These are phyloP conservation scores for Flaveria linearis DNA, from an alignment of 129 eudicot species.

Conservation along the genomic window DNA sequence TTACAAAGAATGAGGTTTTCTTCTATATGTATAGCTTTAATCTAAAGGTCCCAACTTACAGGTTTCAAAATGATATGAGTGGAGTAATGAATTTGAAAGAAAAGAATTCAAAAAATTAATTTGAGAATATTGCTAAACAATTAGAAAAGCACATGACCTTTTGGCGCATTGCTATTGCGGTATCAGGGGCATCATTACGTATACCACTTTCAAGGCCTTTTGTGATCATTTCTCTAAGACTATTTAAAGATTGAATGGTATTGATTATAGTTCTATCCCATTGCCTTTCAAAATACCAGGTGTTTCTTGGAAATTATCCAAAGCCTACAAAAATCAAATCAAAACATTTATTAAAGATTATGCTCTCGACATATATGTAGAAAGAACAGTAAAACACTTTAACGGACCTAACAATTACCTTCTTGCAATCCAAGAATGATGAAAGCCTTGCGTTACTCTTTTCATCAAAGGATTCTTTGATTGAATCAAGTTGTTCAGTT, in stretches of 20 bases:
- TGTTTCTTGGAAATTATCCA: slow-evolving; percentile 58
- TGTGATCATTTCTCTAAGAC: slow-evolving; percentile 58
- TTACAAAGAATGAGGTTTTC: slow-evolving; percentile 22
- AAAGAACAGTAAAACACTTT: slow-evolving; percentile 11
- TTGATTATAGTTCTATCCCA: slow-evolving; percentile 44
- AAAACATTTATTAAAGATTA: slow-evolving; percentile 22
- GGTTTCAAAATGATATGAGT: neutral
- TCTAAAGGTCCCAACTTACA: neutral
- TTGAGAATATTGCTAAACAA: neutral
- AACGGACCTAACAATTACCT: slow-evolving; percentile 40
- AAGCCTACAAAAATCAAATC: slow-evolving; percentile 43
- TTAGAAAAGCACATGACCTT: slow-evolving; percentile 48
- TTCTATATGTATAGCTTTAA: slow-evolving; percentile 15
- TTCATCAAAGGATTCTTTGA: slow-evolving; percentile 78
- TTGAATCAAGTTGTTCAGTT: slow-evolving; percentile 86
- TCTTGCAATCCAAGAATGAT: slow-evolving; percentile 72
- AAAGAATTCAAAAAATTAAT: neutral
- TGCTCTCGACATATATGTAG: slow-evolving; percentile 7
- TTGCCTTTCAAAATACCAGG: slow-evolving; percentile 42
- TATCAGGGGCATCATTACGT: slow-evolving; percentile 94
- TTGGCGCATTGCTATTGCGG: slow-evolving; percentile 98
- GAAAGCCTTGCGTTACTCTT: slow-evolving; percentile 52
- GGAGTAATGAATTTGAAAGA: neutral
- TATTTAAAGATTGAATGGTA: slow-evolving; percentile 55
- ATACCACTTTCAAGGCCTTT: slow-evolving; percentile 96